Evolutionary conservation across 139 green algal species (phyloP).

Genomic region (Chlorella sp.): DNA sequence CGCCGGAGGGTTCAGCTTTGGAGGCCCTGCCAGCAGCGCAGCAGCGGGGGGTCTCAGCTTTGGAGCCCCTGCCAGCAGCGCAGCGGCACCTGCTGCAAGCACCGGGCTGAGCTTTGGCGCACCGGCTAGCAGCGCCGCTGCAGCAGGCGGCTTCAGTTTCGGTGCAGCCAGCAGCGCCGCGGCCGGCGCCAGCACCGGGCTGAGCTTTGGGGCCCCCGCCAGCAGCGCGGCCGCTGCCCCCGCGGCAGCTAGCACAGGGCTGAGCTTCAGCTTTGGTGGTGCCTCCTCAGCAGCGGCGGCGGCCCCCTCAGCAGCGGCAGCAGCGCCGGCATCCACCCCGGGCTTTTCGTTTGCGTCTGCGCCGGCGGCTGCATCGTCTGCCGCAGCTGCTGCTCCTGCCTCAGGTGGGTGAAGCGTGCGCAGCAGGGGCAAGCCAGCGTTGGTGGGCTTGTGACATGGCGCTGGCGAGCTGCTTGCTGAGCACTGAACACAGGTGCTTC

Average conservation of each 20-base stretch:
- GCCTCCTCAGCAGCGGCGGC: constrained; percentile 1
- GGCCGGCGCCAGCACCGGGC: neutral
- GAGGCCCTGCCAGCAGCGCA: neutral
- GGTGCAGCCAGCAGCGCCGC: constrained; percentile 10
- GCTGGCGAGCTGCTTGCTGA: neutral
- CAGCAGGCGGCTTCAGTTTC: constrained; percentile 14
- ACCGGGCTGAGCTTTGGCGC: constrained; percentile 14
- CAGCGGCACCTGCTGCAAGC: constrained; percentile 9
- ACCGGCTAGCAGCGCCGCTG: constrained; percentile 14
- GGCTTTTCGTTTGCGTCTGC: constrained; percentile 24
- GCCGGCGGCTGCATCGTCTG: constrained; percentile 7
- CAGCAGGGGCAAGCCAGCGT: too few species aligned
- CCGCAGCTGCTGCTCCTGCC: constrained; percentile 4
- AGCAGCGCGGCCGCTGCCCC: neutral
- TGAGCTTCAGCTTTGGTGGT: constrained; percentile 28
- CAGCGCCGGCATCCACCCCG: neutral
- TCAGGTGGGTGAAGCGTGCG: neutral
- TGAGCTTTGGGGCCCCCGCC: constrained; percentile 3
- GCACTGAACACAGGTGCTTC: too few species aligned
- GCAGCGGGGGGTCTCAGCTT: neutral
- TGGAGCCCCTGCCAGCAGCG: neutral
- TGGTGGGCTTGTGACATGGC: neutral
- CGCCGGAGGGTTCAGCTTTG: constrained; percentile 1
- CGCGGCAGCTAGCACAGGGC: neutral
- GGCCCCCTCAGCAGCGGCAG: neutral